These are phyloP conservation scores for Colletotrichum sp. DNA, from an alignment of 2,329 filamentous ascomycete species.

Conservation along the genomic window DNA sequence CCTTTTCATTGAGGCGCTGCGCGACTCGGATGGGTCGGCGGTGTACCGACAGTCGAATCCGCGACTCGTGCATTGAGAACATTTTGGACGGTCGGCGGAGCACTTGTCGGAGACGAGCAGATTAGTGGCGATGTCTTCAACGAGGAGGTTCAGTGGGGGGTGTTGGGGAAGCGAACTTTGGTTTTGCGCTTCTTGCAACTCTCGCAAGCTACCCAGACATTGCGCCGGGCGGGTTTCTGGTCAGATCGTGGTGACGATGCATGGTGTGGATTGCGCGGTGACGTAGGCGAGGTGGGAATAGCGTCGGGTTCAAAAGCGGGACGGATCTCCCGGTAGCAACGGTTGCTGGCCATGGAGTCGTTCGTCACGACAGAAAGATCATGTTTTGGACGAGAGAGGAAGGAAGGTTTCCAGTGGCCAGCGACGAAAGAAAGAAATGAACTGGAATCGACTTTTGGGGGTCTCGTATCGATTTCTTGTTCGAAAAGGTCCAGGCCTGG, in stretches of 20 bases:
- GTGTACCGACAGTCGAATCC: slow-evolving; percentile 42
- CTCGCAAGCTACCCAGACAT: slow-evolving; percentile 1
- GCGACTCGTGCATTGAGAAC: slow-evolving; percentile 38
- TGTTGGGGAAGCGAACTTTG: background rate
- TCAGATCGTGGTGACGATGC: background rate
- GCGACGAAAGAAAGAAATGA: background rate
- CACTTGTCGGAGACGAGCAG: slow-evolving; percentile 32
- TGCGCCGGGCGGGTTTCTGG: background rate
- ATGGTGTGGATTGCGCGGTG: no score
- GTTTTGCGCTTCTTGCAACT: background rate
- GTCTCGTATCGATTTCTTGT: background rate
- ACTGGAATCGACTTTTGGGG: background rate
- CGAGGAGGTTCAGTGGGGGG: background rate
- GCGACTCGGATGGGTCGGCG: slow-evolving; percentile 27
- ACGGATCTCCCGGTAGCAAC: background rate
- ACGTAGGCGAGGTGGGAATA: background rate
- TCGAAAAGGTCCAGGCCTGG: background rate
- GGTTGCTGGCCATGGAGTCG: background rate
- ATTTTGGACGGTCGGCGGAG: slow-evolving; percentile 43
- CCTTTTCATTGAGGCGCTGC: background rate
- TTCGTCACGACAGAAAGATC: background rate
- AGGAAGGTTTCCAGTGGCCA: background rate
- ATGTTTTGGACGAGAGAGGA: background rate
- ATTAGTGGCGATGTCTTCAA: background rate
- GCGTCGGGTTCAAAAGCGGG: background rate